Evolutionary conservation across 805 yeast genomes (phyloP).

Genomic region (Lachancea mirantina): DNA sequence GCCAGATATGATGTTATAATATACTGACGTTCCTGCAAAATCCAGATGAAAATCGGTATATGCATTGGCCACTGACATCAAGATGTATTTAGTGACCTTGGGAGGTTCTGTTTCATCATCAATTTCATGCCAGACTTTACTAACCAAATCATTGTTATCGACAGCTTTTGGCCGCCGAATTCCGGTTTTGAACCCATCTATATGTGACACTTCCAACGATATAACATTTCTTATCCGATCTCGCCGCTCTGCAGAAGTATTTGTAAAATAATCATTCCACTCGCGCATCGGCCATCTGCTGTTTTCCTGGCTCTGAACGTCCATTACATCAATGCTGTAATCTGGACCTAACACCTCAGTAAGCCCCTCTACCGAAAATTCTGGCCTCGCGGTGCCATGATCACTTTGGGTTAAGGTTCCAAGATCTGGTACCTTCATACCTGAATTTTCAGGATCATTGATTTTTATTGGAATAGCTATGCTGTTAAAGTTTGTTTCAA

Average conservation of each 20-base stretch:
- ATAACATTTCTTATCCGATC: conserved; percentile 74
- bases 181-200: conserved; percentile 37
- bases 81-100: conserved; percentile 65
- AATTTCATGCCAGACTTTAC: conserved; percentile 46
- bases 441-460: conserved; percentile 18
- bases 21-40: conserved; percentile 89
- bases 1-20: conserved; percentile 77
- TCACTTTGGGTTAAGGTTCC: conserved; percentile 6
- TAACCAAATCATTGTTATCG: conserved; percentile 58
- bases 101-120: conserved; percentile 34
- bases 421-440: conserved; percentile 14
- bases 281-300: conserved; percentile 54
- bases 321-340: conserved; percentile 73
- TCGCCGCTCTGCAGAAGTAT: conserved; percentile 36
- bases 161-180: conserved; percentile 65
- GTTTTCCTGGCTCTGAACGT: conserved; percentile 71
- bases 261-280: conserved; percentile 68
- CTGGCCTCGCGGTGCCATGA: conserved; percentile 6
- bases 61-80: conserved; percentile 76
- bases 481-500: conserved; percentile 15
- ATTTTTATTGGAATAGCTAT: conserved; percentile 18
- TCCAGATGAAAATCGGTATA: conserved; percentile 89
- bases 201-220: conserved; percentile 66
- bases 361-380: conserved; percentile 26
- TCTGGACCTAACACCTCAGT: conserved; percentile 51